These are phyloP conservation scores for Metschnikowia colocasiae DNA, from an alignment of 805 yeast species.

Conservation along the genomic window DNA sequence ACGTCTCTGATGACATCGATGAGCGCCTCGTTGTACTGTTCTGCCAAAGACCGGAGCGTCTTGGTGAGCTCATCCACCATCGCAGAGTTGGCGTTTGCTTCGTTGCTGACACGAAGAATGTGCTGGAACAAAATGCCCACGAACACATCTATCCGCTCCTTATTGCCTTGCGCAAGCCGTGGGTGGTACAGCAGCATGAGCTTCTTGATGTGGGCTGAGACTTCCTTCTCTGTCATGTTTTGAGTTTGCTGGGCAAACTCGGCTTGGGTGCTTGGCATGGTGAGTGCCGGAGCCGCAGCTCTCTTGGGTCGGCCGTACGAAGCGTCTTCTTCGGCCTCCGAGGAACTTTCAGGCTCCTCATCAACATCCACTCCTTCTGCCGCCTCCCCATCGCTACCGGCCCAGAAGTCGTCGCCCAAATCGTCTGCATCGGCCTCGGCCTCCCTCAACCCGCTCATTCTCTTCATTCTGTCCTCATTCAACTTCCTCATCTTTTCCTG, in stretches of 20 bases:
- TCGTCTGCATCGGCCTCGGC: slow-evolving; percentile 59
- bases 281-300: slow-evolving; percentile 14
- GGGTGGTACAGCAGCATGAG: slow-evolving; percentile 68
- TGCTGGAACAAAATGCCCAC: slow-evolving; percentile 63
- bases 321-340: slow-evolving; percentile 35
- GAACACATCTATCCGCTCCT: slow-evolving; percentile 63
- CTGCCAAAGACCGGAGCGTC: slow-evolving; percentile 55
- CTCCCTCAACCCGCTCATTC: slow-evolving; percentile 66
- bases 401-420: slow-evolving; percentile 70
- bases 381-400: slow-evolving; percentile 48
- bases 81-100: slow-evolving; percentile 18
- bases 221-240: slow-evolving; percentile 36
- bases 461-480: slow-evolving; percentile 63
- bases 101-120: slow-evolving; percentile 42
- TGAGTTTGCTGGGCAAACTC: slow-evolving; percentile 32
- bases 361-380: slow-evolving; percentile 66
- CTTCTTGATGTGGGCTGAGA: slow-evolving; percentile 47
- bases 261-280: slow-evolving; percentile 31
- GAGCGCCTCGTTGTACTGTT: slow-evolving; percentile 59
- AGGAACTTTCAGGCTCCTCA: slow-evolving; percentile 41
- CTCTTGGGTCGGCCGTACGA: slow-evolving; percentile 20
- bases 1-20: slow-evolving; percentile 60
- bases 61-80: slow-evolving; percentile 42
- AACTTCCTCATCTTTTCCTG: slow-evolving; percentile 56
- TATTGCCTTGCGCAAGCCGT: slow-evolving; percentile 75